Percentiles rank a stretch among this genome's conserved stretches.
phyloP scores from a whole-genome alignment of 768 basidiomycete genomes.

The Suillus clintonianus region DNA sequence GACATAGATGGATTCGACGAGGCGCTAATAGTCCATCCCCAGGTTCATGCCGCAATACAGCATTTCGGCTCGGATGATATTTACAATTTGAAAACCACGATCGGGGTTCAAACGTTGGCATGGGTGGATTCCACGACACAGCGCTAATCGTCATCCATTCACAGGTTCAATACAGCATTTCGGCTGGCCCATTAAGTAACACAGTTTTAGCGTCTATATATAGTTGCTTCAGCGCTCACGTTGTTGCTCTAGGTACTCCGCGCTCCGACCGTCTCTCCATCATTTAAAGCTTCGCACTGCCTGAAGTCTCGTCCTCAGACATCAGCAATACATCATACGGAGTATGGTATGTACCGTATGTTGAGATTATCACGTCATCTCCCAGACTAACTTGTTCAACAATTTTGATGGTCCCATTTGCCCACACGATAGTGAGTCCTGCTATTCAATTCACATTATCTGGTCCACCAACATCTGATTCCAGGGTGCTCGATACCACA shows the following conservation, averaged over 20 bases:
- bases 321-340: conserved; percentile 37
- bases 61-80: too few species aligned
- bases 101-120: too few species aligned
- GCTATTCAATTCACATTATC: background rate
- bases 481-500: conserved; percentile 57
- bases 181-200: too few species aligned
- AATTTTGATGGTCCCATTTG: conserved; percentile 52
- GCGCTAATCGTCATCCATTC: too few species aligned
- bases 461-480: background rate
- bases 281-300: too few species aligned
- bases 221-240: too few species aligned
- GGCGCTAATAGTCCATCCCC: background rate
- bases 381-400: background rate
- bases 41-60: background rate
- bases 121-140: too few species aligned
- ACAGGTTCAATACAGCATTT: too few species aligned
- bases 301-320: conserved; percentile 24
- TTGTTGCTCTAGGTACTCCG: too few species aligned
- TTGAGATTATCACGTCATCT: conserved; percentile 3
- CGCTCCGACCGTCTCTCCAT: too few species aligned
- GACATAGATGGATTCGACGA: background rate
- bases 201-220: too few species aligned
- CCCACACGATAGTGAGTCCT: conserved; percentile 57
- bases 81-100: too few species aligned
- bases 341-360: conserved; percentile 47